Evolutionary conservation across 2,329 filamentous ascomycete species (phyloP), one percentile per base, ranked within the genome.

Genomic region (Fusarium torulosum): DNA sequence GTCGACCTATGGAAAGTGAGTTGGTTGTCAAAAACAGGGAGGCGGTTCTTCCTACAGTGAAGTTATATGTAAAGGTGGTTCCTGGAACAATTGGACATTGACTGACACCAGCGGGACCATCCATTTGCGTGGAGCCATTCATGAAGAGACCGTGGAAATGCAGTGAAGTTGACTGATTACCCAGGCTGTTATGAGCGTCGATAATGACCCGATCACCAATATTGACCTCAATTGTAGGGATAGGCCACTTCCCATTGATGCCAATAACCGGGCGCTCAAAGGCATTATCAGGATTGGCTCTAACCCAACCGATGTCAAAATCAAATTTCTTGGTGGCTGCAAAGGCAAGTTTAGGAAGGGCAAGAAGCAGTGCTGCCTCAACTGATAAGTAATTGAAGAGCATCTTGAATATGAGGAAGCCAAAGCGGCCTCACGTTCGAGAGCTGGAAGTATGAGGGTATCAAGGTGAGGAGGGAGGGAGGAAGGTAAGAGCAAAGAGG

Each of bases 191-290:
- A 62, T 83, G 77, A 44, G 86, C 81, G 57, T 88, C 86, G 66
- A 90, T 79, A 53, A 90, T 75, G 53, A 91, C 67, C 29, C 80
- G 82, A 71, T 92, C 90, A 56, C 90, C 90, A 51, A 88, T 79
- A 44, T 84, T 83, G 37, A 85, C 89, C 52, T 86, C 83, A 57
- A 93, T 89, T 21, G 79, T 78, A 2, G 92, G 92, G 52, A 91
- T 85, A 1, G 92, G 92, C 90, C 91, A 93, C 79, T 90, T 78
- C 7, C 86, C 87, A 72, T 96, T 95, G 79, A 96, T 91, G 47
- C 90, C 91, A 75, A 95, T 92, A 7, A 87, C 86, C 21, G 88
- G 84, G 43, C 91, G 85, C 25, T 86, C 82, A 54, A 84, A 84
- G 21, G 65, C 63, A 49, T 88, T 89, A 78, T 94, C 92, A 0